Evolutionary conservation across 768 basidiomycete species (phyloP).

Genomic region (Psilocybe azurescens): DNA sequence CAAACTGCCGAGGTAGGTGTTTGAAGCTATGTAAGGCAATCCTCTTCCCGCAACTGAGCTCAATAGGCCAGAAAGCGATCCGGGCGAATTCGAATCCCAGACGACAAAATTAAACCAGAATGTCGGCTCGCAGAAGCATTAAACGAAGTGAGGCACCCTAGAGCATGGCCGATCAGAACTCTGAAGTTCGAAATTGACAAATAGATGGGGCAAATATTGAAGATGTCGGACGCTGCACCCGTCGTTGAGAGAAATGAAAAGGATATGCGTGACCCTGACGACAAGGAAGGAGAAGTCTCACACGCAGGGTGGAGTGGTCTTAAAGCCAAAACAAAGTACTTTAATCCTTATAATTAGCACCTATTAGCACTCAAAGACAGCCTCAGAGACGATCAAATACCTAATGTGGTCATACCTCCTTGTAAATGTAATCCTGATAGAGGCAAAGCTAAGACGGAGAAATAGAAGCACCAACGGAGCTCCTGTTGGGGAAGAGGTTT

Average conservation of each 20-base stretch:
- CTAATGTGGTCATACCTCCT: constrained; percentile 9
- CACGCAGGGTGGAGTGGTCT: not conserved
- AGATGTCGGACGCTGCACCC: not conserved
- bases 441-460: not conserved
- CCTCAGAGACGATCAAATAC: constrained; percentile 2
- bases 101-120: constrained; percentile 8
- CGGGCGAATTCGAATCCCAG: not conserved
- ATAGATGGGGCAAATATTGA: not conserved
- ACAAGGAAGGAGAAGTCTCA: not conserved
- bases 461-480: constrained; percentile 9
- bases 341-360: not conserved
- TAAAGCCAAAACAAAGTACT: constrained; percentile 1
- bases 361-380: not conserved
- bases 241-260: not conserved
- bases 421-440: constrained; percentile 3
- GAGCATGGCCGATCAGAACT: constrained; percentile 3
- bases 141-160: not conserved
- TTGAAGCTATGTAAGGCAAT: not conserved
- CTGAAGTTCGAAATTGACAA: constrained; percentile 2
- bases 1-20: not conserved
- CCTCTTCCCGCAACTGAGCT: not conserved
- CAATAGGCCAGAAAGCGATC: not conserved
- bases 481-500: constrained; percentile 4
- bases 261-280: not conserved
- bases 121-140: constrained; percentile 7